Evolutionary conservation across 2,329 filamentous ascomycete genomes (phyloP), one percentile per base, ranked within the genome.

Genomic region (Ceratocystis lukuohia): DNA sequence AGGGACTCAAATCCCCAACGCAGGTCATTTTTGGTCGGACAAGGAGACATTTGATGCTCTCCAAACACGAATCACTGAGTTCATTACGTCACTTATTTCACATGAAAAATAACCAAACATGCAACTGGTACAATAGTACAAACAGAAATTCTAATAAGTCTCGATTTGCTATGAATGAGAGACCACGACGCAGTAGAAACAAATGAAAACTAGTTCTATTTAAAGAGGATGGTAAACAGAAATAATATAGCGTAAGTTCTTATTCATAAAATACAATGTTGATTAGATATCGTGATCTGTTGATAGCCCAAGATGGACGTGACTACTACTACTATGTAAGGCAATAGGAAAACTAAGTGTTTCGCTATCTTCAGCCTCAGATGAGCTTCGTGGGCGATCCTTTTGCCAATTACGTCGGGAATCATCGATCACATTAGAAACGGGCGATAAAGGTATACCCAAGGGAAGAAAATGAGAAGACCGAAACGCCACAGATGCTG

Each of bases 11-110:
- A 75, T 87, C 28, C 69, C 74, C 15, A 77, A 77, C 0, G 84
- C 82, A 0, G 83, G 84, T 0, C 84, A 87, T 71, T 88, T 88
- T 70, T 88, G 85, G 84, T 72, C 77, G 8, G 84, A 87, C 69
- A 74, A 78, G 59, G 79, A 79, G 7, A 81, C 79, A 46, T 69
- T 80, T 69, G 70, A 72, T 28, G 72, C 71, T 56, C 71, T 80
- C 63, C 71, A 72, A 65, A 69, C 71, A 10, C 71, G 71, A 2
- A 71, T 76, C 1, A 69, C 65, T 1, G 69, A 69, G 22, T 77
- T 66, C 10, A 44, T 45, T 22, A 25, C 45, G 22, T 65, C 53
- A 37, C 30, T 59, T 3, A 33, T 37, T 10, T 2, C 15, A 59
- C 17, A 3, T 2, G 25, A 37, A 59, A 37, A 17, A 33, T 30